phyloP scores from a whole-genome alignment of 768 basidiomycete genomes.

The Hygrocybe punicea region DNA sequence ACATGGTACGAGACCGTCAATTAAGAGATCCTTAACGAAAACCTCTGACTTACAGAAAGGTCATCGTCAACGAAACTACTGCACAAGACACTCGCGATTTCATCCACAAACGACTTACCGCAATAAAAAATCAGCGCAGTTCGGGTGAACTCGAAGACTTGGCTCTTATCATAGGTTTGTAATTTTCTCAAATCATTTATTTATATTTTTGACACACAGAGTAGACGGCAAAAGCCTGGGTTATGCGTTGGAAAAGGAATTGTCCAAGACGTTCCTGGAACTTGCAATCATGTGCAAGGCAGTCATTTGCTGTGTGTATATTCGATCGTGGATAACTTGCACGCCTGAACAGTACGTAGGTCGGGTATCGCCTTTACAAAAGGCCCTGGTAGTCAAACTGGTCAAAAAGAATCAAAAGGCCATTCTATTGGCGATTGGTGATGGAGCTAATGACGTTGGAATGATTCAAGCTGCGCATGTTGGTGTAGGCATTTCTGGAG shows the following conservation, averaged over 20 bases:
- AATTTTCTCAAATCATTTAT: background rate
- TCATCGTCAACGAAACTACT: slow-evolving; percentile 90
- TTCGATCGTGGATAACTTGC: background rate
- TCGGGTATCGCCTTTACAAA: slow-evolving; percentile 96
- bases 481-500: slow-evolving; percentile 95
- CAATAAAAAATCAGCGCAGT: slow-evolving; percentile 89
- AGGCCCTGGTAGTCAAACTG: slow-evolving; percentile 96
- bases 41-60: slow-evolving; percentile 43
- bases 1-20: slow-evolving; percentile 60
- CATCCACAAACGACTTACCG: slow-evolving; percentile 80
- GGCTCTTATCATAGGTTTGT: slow-evolving; percentile 86
- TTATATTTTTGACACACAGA: slow-evolving; percentile 8
- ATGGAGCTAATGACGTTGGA: slow-evolving; percentile 97
- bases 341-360: slow-evolving; percentile 42
- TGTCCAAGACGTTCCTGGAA: slow-evolving; percentile 88
- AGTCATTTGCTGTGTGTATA: slow-evolving; percentile 85
- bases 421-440: slow-evolving; percentile 94
- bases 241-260: slow-evolving; percentile 89
- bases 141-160: slow-evolving; percentile 93
- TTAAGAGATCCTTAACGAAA: background rate
- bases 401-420: slow-evolving; percentile 95
- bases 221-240: slow-evolving; percentile 92
- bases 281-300: slow-evolving; percentile 98
- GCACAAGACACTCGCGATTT: slow-evolving; percentile 80
- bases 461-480: slow-evolving; percentile 99